These are phyloP conservation scores for Sclerotinia minor DNA, from an alignment of 2,329 filamentous ascomycete genomes.

Conservation along the genomic window DNA sequence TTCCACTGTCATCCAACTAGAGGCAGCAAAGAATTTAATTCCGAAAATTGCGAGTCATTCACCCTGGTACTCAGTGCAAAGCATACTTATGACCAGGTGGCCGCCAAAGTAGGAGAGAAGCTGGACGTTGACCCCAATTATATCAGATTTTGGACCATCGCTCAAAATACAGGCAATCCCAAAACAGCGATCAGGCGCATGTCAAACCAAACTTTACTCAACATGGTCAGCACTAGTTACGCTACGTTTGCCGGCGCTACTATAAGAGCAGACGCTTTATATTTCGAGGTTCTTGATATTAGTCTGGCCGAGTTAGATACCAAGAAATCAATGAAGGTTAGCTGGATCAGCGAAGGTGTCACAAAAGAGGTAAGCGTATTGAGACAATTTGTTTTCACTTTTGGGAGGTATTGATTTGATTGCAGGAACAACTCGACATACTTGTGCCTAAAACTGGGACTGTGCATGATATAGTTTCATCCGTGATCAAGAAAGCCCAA, in stretches of 20 bases:
- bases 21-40: slow-evolving; percentile 41
- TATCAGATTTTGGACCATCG: slow-evolving; percentile 87
- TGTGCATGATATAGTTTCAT: slow-evolving; percentile 74
- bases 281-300: slow-evolving; percentile 92
- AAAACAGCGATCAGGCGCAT: slow-evolving; percentile 76
- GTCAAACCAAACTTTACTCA: slow-evolving; percentile 64
- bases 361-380: slow-evolving; percentile 73
- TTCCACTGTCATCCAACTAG: slow-evolving; percentile 71
- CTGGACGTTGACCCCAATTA: slow-evolving; percentile 80
- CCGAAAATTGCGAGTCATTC: slow-evolving; percentile 64
- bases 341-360: slow-evolving; percentile 84
- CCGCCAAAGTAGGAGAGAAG: slow-evolving; percentile 77
- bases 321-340: slow-evolving; percentile 82
- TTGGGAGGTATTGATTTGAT: slow-evolving; percentile 32
- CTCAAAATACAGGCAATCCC: slow-evolving; percentile 71
- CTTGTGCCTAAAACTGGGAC: slow-evolving; percentile 85
- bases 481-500: slow-evolving; percentile 76
- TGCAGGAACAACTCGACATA: slow-evolving; percentile 73
- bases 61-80: slow-evolving; percentile 79
- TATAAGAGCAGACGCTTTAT: slow-evolving; percentile 76
- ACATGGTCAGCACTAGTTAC: slow-evolving; percentile 76
- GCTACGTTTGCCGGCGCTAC: slow-evolving; percentile 68
- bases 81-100: slow-evolving; percentile 84
- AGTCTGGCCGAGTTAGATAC: slow-evolving; percentile 90
- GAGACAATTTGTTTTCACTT: slow-evolving; percentile 8